These are phyloP conservation scores for Cladophialophora yegresii DNA, from an alignment of 2,329 filamentous ascomycete species.

Conservation along the genomic window DNA sequence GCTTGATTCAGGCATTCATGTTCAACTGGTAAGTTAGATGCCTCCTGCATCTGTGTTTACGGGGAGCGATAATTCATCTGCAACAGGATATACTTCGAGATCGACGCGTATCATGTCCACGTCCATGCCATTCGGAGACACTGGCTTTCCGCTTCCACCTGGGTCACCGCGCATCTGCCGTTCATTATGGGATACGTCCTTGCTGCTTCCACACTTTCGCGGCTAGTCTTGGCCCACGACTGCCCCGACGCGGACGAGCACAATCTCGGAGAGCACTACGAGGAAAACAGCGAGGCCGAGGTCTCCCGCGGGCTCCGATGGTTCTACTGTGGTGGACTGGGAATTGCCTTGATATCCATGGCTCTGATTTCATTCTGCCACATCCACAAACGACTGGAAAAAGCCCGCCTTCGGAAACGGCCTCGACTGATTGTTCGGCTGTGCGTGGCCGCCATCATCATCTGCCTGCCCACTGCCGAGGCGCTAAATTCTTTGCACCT, in stretches of 20 bases:
- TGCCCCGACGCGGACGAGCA: slow-evolving; percentile 51
- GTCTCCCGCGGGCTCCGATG: slow-evolving; percentile 59
- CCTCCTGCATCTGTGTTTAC: background rate
- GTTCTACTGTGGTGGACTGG: slow-evolving; percentile 66
- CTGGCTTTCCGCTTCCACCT: slow-evolving; percentile 50
- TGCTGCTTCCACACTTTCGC: slow-evolving; percentile 57
- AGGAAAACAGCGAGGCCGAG: slow-evolving; percentile 52
- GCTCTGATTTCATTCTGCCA: slow-evolving; percentile 58
- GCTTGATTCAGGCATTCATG: slow-evolving; percentile 42
- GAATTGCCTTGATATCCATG: slow-evolving; percentile 58
- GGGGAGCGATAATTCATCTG: background rate
- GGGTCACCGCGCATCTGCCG: slow-evolving; percentile 60
- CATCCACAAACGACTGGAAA: slow-evolving; percentile 56
- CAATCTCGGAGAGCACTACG: slow-evolving; percentile 56
- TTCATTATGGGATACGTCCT: slow-evolving; percentile 67
- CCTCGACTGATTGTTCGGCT: slow-evolving; percentile 57
- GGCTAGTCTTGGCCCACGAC: slow-evolving; percentile 62
- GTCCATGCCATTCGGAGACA: slow-evolving; percentile 63
- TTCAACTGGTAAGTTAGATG: slow-evolving; percentile 25
- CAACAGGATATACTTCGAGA: slow-evolving; percentile 62
- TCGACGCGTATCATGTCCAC: slow-evolving; percentile 60
- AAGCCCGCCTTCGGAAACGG: slow-evolving; percentile 54
- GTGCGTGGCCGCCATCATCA: slow-evolving; percentile 54
- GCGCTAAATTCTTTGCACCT: slow-evolving; percentile 51
- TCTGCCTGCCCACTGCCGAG: slow-evolving; percentile 57